A percentile compares a stretch with the other conserved stretches of the same genome.
Conservation (phyloP, 2,329 filamentous ascomycete genomes). For the Aspergillus neoniger region DNA sequence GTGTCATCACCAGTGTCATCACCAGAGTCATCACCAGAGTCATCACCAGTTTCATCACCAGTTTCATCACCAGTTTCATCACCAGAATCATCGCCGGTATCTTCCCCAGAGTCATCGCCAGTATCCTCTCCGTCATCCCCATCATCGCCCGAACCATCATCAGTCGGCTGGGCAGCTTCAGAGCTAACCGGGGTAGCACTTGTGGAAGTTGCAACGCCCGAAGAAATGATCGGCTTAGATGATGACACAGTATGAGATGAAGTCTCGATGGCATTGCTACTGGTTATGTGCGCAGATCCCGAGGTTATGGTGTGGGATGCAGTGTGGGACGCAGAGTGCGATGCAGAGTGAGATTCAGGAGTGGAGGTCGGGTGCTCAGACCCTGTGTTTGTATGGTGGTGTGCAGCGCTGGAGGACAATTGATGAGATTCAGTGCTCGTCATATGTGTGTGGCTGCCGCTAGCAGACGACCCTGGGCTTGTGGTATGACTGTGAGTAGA, state of each 20-base stretch:
- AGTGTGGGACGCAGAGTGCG: background rate
- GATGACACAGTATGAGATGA: background rate
- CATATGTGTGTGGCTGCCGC: background rate
- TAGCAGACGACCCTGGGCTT: background rate
- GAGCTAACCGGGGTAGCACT: background rate
- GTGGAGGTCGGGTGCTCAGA: background rate
- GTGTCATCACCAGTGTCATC: background rate
- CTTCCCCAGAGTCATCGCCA: background rate
- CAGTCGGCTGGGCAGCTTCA: background rate
- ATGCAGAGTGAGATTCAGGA: background rate
- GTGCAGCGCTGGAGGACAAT: background rate
- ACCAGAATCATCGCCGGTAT: background rate
- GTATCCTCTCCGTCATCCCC: background rate
- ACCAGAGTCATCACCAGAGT: background rate
- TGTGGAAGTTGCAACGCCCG: background rate
- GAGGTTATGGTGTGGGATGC: background rate
- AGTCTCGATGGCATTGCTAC: background rate
- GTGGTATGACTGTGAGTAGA: background rate
- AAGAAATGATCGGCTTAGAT: background rate
- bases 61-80: background rate
- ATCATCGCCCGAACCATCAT: background rate
- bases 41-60: background rate
- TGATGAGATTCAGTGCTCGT: background rate
- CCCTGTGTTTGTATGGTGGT: background rate
- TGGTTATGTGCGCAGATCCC: background rate